Conservation (phyloP, 371 early-diverging fungal species). For the Haplosporangium sp. region DNA sequence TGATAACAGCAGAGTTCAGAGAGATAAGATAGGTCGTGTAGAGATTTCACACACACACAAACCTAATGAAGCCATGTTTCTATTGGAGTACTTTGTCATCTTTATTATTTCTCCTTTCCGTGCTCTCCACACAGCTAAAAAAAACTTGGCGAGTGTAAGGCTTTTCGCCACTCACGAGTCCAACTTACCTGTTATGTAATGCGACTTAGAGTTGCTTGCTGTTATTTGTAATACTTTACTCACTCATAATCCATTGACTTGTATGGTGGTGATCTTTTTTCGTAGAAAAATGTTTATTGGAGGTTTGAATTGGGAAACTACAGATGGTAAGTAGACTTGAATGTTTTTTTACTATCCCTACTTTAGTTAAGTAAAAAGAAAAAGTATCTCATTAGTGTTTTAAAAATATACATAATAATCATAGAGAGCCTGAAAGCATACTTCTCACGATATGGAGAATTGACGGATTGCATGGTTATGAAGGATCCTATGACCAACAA, state of each 20-base stretch:
- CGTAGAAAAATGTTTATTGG: slow-evolving; percentile 90
- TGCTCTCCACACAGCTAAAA: background rate
- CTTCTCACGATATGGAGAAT: slow-evolving; percentile 80
- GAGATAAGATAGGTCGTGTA: slow-evolving; percentile 32
- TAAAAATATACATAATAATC: slow-evolving; percentile 39
- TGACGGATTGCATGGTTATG: slow-evolving; percentile 86
- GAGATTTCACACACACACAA: slow-evolving; percentile 28
- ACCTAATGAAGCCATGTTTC: slow-evolving; percentile 35
- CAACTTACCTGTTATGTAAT: background rate
- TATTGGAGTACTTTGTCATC: slow-evolving; percentile 14
- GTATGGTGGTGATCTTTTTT: background rate
- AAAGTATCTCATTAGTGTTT: background rate
- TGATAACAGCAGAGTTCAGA: slow-evolving; percentile 23
- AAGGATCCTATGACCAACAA: slow-evolving; percentile 82
- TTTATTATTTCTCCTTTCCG: background rate
- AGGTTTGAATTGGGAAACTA: slow-evolving; percentile 93
- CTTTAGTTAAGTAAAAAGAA: background rate
- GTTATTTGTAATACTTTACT: background rate
- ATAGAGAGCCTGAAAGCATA: slow-evolving; percentile 79
- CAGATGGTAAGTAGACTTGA: slow-evolving; percentile 72
- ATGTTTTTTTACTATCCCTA: background rate
- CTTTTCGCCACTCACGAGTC: background rate
- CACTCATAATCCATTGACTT: no score
- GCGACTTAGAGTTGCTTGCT: background rate
- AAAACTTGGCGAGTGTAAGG: background rate